A percentile compares a stretch with the other conserved stretches of the same genome.
Evolutionary conservation across 257 asterid species (phyloP).

Genomic region (Petunia secreta): DNA sequence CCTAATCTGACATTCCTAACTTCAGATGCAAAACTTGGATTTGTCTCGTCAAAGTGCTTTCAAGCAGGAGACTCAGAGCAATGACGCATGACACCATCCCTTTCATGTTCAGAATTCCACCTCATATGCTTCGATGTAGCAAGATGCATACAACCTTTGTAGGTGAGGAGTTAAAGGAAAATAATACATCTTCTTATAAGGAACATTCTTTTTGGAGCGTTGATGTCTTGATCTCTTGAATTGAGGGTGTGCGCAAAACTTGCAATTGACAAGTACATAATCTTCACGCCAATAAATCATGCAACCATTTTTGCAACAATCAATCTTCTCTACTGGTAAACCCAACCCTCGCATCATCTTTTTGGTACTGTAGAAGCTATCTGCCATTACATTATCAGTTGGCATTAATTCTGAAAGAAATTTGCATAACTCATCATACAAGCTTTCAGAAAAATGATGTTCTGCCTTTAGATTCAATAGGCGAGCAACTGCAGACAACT

Average conservation of each 20-base stretch:
- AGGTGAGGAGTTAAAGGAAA: constrained; percentile 2
- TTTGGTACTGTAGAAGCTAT: background rate
- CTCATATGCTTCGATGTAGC: background rate
- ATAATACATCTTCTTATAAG: background rate
- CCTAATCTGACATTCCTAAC: background rate
- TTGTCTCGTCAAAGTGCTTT: background rate
- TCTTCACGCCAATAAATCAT: background rate
- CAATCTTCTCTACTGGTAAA: background rate
- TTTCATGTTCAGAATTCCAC: background rate
- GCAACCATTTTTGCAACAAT: background rate
- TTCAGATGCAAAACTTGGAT: background rate
- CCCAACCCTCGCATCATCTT: background rate
- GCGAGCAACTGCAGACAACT: background rate
- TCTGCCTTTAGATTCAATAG: background rate
- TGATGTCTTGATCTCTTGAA: background rate
- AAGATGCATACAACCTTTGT: constrained; percentile 10
- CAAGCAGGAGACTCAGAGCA: background rate
- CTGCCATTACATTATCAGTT: background rate
- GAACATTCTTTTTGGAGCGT: background rate
- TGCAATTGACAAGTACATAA: too few species aligned
- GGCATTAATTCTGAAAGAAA: background rate
- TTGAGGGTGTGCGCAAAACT: background rate
- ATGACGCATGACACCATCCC: constrained; percentile 9
- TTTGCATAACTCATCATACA: background rate
- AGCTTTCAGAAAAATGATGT: background rate